These are phyloP conservation scores for Dioszegia aurantiaca DNA, from an alignment of 768 basidiomycete genomes.

Conservation along the genomic window DNA sequence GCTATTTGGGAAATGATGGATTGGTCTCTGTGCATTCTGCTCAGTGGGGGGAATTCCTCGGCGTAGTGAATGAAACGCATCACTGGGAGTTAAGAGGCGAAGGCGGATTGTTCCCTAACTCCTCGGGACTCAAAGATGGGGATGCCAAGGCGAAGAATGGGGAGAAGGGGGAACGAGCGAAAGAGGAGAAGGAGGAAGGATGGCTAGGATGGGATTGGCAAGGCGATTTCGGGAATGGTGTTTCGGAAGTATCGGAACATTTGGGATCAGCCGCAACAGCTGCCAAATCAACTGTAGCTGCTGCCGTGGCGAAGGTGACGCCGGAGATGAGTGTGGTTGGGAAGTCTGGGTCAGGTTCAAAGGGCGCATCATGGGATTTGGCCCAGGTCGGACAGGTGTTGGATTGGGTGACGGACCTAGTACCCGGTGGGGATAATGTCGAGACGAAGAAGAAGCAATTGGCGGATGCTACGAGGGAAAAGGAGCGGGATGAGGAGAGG, in stretches of 20 bases:
- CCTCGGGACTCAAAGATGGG: background rate
- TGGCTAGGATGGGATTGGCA: conserved; percentile 14
- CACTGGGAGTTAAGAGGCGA: conserved; percentile 96
- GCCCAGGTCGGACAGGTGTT: conserved; percentile 50
- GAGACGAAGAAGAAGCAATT: conserved; percentile 46
- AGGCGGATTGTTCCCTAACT: conserved; percentile 58
- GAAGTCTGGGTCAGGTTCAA: background rate
- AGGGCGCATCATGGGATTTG: conserved; percentile 36
- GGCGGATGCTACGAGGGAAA: conserved; percentile 44
- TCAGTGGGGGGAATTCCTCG: conserved; percentile 93
- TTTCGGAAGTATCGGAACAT: conserved; percentile 12
- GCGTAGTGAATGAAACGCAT: conserved; percentile 81
- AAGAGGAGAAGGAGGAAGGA: conserved; percentile 17
- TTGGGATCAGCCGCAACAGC: background rate
- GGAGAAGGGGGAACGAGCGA: conserved; percentile 2
- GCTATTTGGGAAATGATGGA: conserved; percentile 67
- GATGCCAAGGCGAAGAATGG: background rate
- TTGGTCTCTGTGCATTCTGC: conserved; percentile 80
- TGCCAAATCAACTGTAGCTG: conserved; percentile 2
- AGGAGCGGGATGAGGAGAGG: conserved; percentile 26
- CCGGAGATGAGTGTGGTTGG: background rate
- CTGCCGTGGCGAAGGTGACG: conserved; percentile 5
- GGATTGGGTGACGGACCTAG: conserved; percentile 56
- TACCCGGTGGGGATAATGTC: conserved; percentile 57
- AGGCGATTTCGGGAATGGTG: conserved; percentile 18